Conservation (phyloP, 2,329 filamentous ascomycete genomes). For the Fusarium compactum region DNA sequence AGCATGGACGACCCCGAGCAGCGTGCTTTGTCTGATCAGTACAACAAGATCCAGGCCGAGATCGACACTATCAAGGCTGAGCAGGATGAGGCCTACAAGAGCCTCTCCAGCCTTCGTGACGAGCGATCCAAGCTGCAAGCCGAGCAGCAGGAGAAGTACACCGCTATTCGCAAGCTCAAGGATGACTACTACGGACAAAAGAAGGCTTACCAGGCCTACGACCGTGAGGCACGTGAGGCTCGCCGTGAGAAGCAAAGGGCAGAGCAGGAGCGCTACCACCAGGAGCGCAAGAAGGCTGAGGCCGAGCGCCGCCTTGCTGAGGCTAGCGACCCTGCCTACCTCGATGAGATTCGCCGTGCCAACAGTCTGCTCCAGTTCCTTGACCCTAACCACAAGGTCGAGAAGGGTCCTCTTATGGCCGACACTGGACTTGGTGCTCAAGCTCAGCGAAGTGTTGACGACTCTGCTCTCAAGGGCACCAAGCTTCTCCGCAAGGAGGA, state of each 20-base stretch:
- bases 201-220: conserved; percentile 85
- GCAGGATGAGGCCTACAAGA: conserved; percentile 92
- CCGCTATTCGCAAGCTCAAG: conserved; percentile 86
- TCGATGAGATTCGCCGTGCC: conserved; percentile 90
- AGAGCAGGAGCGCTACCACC: conserved; percentile 80
- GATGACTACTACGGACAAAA: conserved; percentile 86
- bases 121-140: conserved; percentile 86
- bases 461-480: conserved; percentile 85
- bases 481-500: conserved; percentile 88
- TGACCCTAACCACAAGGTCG: conserved; percentile 77
- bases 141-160: conserved; percentile 88
- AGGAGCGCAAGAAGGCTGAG: conserved; percentile 79
- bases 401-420: conserved; percentile 73
- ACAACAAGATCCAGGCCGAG: conserved; percentile 86
- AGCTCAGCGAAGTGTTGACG: conserved; percentile 85
- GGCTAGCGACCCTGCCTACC: conserved; percentile 87
- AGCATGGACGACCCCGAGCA: conserved; percentile 90
- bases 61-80: conserved; percentile 91
- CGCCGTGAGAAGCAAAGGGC: conserved; percentile 81
- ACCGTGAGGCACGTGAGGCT: conserved; percentile 83
- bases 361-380: conserved; percentile 92
- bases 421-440: conserved; percentile 82
- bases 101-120: conserved; percentile 84
- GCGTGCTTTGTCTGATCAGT: conserved; percentile 88
- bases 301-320: conserved; percentile 83